Evolutionary conservation across 345 rosid genomes (phyloP), one percentile per base, ranked within the genome.

Genomic region (Rhodomyrtus tomentosa): DNA sequence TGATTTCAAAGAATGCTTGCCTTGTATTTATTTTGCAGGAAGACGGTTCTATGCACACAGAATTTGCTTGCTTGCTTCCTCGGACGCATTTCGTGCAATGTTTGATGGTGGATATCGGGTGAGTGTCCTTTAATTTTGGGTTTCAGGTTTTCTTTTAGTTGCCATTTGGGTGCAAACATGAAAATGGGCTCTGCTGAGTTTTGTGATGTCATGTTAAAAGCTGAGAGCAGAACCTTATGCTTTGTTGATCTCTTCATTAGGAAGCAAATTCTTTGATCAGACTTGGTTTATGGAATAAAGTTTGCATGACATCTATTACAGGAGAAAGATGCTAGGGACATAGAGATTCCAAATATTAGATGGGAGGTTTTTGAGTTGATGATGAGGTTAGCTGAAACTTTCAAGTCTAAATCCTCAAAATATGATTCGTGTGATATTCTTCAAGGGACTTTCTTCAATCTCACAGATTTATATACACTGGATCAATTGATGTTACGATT

Each of bases 11-110:
- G 76, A 68, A 68, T 36, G 45, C 76, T 68, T 85, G 51, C 48
- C 80, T 52, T 72, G 29, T 29, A 36, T 36, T 8, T 68, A 45
- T 68, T 68, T 55, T 92, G 91, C 94, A 95, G 99, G 99, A 86
- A 93, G 93, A 89, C 91, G 92, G 87, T 96, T 97, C 90, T 94
- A 90, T 90, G 99, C 99, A 81, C 99, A 97, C 89, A 93, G 98
- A 90, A 97, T 97, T 87, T 97, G 99, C 90, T 89, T 97, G 74
- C 96, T 97, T 86, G 99, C 99, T 91, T 97, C 99, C 84, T 97
- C 99, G 83, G 99, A 97, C 88, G 98, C 99, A 87, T 97, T 97
- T 86, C 98, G 98, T 85, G 99, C 99, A 85, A 95, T 97, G 99
- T 97, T 97, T 87, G 99, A 97, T 86, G 99, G 99, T 87, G 98